Base-by-base conservation (phyloP, 805 yeast genomes). In the Hanseniaspora clermontiae region DNA sequence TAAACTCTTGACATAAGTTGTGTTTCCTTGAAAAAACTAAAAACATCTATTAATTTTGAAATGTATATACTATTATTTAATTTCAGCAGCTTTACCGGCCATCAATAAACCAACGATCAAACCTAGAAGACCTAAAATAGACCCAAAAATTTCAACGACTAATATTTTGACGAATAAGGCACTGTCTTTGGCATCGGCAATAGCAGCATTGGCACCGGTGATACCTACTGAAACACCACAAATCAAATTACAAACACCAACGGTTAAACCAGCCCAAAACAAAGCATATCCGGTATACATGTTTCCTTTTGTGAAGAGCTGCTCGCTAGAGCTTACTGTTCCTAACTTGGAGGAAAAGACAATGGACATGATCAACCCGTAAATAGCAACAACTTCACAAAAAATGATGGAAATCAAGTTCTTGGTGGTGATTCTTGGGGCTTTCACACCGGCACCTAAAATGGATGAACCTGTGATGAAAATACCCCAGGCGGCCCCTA, bases 401-500 rank as follows among this genome's bases (percentile, higher is more conserved):
- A 93, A 93, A 73, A 93, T 95, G 70, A 93, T 93, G 43, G 95
- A 86, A 61, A 93, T 95, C 68, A 93, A 79, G 70, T 93, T 93
- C 76, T 93, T 93, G 56, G 98, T 93, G 46, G 97, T 90, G 68
- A 93, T 95, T 68, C 97, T 78, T 53, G 98, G 98, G 14, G 96
- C 93, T 70, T 87, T 87, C 59, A 93, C 97, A 75, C 98, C 98
- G 2, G 98, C 98, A 64, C 98, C 98, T 60, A 93, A 73, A 63
- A 93, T 87, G 32, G 96, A 82, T 0, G 96, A 77, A 43, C 98
- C 98, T 1, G 97, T 91, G 60, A 93, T 79, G 69, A 91, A 93
- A 62, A 93, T 93, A 61, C 98, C 98, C 98, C 98, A 93, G 5
- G 97, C 97, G 15, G 98, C 98, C 42, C 98, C 98, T 43, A 90